Conservation (phyloP, 129 eudicot species). For the Flaveria sonorensis region DNA sequence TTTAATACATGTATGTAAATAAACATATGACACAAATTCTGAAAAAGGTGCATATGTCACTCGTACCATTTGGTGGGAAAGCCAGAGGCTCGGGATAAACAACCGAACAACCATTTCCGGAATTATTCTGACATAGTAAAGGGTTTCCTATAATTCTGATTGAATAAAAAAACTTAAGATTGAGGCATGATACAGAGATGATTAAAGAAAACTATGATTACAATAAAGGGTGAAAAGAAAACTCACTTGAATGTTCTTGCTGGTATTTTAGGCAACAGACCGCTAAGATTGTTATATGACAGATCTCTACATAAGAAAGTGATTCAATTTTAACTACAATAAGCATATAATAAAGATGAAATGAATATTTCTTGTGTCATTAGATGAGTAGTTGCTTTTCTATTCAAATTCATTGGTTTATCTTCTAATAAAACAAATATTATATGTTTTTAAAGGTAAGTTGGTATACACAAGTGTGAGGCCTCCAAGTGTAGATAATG, state of each 20-base stretch:
- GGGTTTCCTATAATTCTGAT: constrained; percentile 81
- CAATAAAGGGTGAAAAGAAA: background rate
- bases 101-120: constrained; percentile 62
- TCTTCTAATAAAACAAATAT: too few species aligned
- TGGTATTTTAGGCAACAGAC: constrained; percentile 75
- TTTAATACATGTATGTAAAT: background rate
- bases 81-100: constrained; percentile 79
- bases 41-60: constrained; percentile 12
- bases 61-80: constrained; percentile 70
- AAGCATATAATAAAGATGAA: background rate
- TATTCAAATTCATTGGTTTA: too few species aligned
- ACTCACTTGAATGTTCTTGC: constrained; percentile 89
- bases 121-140: constrained; percentile 63
- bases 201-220: background rate
- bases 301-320: constrained; percentile 57
- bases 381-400: too few species aligned
- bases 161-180: background rate
- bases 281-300: constrained; percentile 85
- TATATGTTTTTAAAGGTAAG: background rate
- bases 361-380: too few species aligned
- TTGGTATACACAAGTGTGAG: constrained; percentile 81
- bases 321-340: background rate
- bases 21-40: background rate
- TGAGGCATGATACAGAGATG: background rate
- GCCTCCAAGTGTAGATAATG: constrained; percentile 62